Evolutionary conservation across 768 basidiomycete genomes (phyloP).

Genomic region (Tephrocybe sp.): DNA sequence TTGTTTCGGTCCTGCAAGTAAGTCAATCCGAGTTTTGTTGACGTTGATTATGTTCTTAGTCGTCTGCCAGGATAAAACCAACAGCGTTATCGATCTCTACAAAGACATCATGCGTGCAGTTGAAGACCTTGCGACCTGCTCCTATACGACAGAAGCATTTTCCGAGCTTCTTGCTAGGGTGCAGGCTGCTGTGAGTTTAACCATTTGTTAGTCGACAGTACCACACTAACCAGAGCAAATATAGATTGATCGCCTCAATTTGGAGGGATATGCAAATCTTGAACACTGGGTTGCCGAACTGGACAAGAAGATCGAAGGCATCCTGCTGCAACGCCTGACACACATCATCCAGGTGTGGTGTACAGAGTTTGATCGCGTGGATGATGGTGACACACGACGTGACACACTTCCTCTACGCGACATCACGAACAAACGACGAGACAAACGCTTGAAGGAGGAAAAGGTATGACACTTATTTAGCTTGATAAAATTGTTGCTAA

Average conservation of each 20-base stretch:
- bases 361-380: constrained; percentile 75
- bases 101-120: constrained; percentile 82
- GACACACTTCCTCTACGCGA: constrained; percentile 54
- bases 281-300: constrained; percentile 90
- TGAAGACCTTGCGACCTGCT: constrained; percentile 85
- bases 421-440: constrained; percentile 64
- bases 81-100: constrained; percentile 88
- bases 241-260: constrained; percentile 89
- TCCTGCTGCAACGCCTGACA: constrained; percentile 71
- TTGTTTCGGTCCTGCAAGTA: constrained; percentile 89
- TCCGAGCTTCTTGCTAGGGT: constrained; percentile 73
- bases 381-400: constrained; percentile 64
- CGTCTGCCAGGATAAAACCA: constrained; percentile 79
- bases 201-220: neutral
- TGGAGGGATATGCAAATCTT: constrained; percentile 94
- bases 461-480: constrained; percentile 54
- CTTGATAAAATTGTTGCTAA: no score
- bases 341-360: constrained; percentile 89
- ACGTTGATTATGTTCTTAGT: neutral
- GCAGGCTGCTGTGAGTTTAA: constrained; percentile 72
- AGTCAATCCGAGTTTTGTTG: neutral
- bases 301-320: constrained; percentile 79
- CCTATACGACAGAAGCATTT: constrained; percentile 84
- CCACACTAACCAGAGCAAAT: neutral
- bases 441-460: constrained; percentile 75